Conservation (phyloP, 768 basidiomycete genomes). For the Boletus vermiculosoides region DNA sequence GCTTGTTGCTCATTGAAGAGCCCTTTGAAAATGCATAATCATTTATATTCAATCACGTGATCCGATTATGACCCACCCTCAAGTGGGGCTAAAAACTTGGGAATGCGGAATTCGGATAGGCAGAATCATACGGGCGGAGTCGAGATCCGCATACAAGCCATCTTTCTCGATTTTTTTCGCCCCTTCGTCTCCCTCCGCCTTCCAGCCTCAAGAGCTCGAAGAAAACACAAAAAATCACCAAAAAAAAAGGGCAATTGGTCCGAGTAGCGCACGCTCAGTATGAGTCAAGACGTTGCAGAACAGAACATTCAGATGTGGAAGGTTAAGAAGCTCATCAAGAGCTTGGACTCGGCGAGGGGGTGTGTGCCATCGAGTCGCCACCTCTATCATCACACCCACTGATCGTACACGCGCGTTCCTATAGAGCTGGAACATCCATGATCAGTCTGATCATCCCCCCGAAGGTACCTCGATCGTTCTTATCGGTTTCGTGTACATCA, state of each 20-base stretch:
- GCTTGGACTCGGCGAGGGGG: conserved; percentile 80
- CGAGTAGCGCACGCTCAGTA: conserved; percentile 42
- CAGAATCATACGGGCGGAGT: not conserved
- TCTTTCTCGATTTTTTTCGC: not conserved
- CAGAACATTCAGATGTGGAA: conserved; percentile 99
- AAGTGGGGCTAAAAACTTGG: conserved; percentile 7
- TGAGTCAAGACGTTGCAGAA: conserved; percentile 85
- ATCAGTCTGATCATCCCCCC: conserved; percentile 97
- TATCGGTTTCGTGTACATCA: conserved; percentile 4
- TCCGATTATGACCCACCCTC: conserved; percentile 18
- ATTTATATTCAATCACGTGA: conserved; percentile 11
- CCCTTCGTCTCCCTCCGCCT: conserved; percentile 23
- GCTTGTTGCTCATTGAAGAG: conserved; percentile 20
- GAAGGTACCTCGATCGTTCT: conserved; percentile 51
- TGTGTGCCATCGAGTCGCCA: conserved; percentile 11
- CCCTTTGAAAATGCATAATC: no score
- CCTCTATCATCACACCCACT: conserved; percentile 4
- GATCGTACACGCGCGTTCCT: conserved; percentile 22
- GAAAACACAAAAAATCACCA: conserved; percentile 4
- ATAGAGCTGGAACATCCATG: conserved; percentile 95
- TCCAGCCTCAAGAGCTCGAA: conserved; percentile 19
- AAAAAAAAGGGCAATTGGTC: conserved; percentile 12
- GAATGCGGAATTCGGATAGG: conserved; percentile 16
- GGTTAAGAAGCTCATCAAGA: conserved; percentile 98
- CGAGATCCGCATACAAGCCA: conserved; percentile 2